Percentiles rank a stretch among this genome's conserved stretches.
These are phyloP conservation scores for Ilyonectria destructans DNA, from an alignment of 2,329 filamentous ascomycete genomes.

Conservation along the genomic window DNA sequence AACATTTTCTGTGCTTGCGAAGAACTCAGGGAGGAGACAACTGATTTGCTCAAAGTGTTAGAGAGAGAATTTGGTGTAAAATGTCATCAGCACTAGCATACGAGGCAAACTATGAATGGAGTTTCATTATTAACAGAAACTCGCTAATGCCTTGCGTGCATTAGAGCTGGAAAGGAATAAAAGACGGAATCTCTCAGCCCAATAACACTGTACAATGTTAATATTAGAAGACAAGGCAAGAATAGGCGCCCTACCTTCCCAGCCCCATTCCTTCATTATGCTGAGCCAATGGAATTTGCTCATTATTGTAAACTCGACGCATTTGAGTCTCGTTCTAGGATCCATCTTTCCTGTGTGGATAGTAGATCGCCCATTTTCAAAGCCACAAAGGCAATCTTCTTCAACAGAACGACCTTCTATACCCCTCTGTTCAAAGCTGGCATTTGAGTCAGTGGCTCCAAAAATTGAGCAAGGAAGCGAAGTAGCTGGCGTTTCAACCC, in stretches of 20 bases:
- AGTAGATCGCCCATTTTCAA: not conserved
- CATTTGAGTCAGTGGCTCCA: not conserved
- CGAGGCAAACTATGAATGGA: too few relatives aligned
- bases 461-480: not conserved
- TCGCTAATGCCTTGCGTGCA: too few relatives aligned
- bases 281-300: conserved; percentile 34
- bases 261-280: conserved; percentile 38
- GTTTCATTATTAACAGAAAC: too few relatives aligned
- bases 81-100: too few relatives aligned
- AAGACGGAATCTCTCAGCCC: not conserved
- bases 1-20: too few relatives aligned
- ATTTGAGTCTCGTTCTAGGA: not conserved
- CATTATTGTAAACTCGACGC: conserved; percentile 13
- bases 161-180: too few relatives aligned
- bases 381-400: not conserved
- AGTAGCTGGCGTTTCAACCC: not conserved
- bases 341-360: not conserved
- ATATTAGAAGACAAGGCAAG: not conserved
- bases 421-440: not conserved
- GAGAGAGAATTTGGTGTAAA: too few relatives aligned
- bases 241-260: conserved; percentile 33
- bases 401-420: not conserved
- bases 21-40: too few relatives aligned
- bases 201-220: not conserved
- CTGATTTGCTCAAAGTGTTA: too few relatives aligned